These are phyloP conservation scores for Zopfochytrium polystomum DNA, from an alignment of 371 early-diverging fungal species.

Conservation along the genomic window DNA sequence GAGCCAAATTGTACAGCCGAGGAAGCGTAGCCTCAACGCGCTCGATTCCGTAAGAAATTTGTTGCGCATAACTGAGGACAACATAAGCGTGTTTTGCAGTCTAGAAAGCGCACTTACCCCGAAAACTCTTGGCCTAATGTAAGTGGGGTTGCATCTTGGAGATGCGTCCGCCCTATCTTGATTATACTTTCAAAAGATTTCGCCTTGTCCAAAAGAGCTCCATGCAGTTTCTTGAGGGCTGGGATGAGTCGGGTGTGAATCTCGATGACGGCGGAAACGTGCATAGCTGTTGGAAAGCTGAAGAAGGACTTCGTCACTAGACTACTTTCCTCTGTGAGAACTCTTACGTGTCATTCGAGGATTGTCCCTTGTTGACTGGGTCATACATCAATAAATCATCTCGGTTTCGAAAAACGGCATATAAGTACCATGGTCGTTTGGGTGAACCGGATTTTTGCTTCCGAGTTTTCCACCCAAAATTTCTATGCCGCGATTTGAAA, in stretches of 20 bases:
- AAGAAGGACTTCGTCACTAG: too few relatives aligned
- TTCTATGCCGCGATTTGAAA: conserved; percentile 93
- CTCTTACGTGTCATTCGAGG: conserved; percentile 86
- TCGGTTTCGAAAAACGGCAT: too few relatives aligned
- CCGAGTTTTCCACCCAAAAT: conserved; percentile 79
- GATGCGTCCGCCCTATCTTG: conserved; percentile 48
- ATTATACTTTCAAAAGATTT: conserved; percentile 33
- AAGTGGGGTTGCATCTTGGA: conserved; percentile 89
- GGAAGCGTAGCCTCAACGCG: conserved; percentile 76
- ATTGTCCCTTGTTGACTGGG: conserved; percentile 89
- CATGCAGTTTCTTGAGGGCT: conserved; percentile 70
- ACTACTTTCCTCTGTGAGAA: too few relatives aligned
- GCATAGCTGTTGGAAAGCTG: conserved; percentile 95
- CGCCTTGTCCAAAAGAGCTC: conserved; percentile 55
- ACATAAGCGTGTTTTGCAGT: too few relatives aligned
- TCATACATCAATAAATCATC: neutral
- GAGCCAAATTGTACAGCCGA: conserved; percentile 79
- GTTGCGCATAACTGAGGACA: conserved; percentile 65
- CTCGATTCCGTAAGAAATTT: conserved; percentile 78
- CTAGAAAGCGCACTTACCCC: too few relatives aligned
- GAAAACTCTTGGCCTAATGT: conserved; percentile 94
- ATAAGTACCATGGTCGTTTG: conserved; percentile 74
- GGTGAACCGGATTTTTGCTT: conserved; percentile 85
- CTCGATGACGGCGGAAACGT: conserved; percentile 81
- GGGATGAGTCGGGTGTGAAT: conserved; percentile 75